These are phyloP conservation scores for Fusarium sp. DNA, from an alignment of 2,329 filamentous ascomycete genomes.

Conservation along the genomic window DNA sequence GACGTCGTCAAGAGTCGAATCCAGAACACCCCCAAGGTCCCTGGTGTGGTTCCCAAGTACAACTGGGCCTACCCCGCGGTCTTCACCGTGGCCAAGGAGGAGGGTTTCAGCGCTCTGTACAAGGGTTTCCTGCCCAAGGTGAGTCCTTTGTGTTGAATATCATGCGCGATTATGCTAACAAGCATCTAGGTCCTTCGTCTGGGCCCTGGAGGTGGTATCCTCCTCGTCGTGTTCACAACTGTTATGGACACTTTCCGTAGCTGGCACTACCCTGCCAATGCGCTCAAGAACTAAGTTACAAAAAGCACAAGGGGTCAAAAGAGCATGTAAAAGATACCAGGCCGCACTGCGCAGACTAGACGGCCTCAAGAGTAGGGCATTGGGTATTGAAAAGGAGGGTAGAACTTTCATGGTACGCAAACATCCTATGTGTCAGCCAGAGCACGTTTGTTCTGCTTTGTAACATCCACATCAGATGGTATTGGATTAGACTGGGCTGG, in stretches of 20 bases:
- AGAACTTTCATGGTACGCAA: constrained; percentile 21
- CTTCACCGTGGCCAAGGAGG: constrained; percentile 88
- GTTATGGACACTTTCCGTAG: constrained; percentile 93
- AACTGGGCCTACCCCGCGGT: constrained; percentile 97
- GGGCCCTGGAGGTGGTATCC: constrained; percentile 70
- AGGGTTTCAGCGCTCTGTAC: constrained; percentile 91
- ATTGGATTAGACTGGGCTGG: constrained; percentile 13
- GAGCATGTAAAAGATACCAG: constrained; percentile 37
- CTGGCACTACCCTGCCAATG: constrained; percentile 48
- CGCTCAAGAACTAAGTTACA: constrained; percentile 13
- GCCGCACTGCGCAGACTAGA: constrained; percentile 21
- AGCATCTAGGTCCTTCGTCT: constrained; percentile 56
- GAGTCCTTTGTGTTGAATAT: too few species aligned
- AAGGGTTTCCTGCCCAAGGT: constrained; percentile 99
- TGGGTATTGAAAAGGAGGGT: constrained; percentile 14
- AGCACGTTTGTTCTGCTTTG: constrained; percentile 11
- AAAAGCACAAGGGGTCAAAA: constrained; percentile 9
- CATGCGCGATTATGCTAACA: constrained; percentile 6
- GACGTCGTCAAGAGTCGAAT: constrained; percentile 99
- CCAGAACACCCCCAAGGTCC: constrained; percentile 87
- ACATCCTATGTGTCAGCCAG: constrained; percentile 7
- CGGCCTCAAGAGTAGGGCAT: constrained; percentile 17
- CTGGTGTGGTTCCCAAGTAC: constrained; percentile 90
- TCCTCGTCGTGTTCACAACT: constrained; percentile 87
- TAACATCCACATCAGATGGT: constrained; percentile 17